Conservation (phyloP, 2,329 filamentous ascomycete species). For the Neofusicoccum sp. region DNA sequence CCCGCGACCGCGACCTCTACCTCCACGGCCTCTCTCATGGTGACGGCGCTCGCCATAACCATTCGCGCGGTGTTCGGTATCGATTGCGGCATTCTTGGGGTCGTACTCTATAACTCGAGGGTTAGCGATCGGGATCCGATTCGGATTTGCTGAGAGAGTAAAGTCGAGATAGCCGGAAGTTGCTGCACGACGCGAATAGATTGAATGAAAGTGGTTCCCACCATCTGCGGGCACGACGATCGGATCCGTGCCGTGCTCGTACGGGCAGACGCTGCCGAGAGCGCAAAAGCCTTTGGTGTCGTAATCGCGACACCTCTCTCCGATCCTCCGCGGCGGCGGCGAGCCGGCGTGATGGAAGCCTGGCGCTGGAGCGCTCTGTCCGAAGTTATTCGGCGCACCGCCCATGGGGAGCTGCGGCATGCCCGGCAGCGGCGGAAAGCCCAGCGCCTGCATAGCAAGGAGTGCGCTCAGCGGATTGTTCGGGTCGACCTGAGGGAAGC, state of each 20-base stretch:
- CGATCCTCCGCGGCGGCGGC: conserved; percentile 30
- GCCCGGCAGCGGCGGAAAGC: conserved; percentile 43
- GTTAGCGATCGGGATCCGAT: conserved; percentile 19
- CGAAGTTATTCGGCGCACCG: conserved; percentile 19
- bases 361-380: neutral
- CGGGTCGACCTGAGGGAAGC: conserved; percentile 56
- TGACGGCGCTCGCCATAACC: conserved; percentile 22
- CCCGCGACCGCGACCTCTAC: conserved; percentile 42
- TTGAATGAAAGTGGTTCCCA: conserved; percentile 16
- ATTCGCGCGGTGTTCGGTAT: conserved; percentile 27
- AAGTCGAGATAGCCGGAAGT: neutral
- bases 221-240: conserved; percentile 38
- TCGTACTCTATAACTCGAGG: conserved; percentile 53
- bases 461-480: conserved; percentile 62
- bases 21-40: conserved; percentile 35
- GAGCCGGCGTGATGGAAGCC: conserved; percentile 22
- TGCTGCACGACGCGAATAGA: neutral
- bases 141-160: conserved; percentile 26
- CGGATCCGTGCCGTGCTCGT: conserved; percentile 63
- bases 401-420: conserved; percentile 43
- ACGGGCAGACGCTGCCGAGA: conserved; percentile 64
- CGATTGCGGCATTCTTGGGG: conserved; percentile 52
- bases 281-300: conserved; percentile 71
- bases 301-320: conserved; percentile 65
- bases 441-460: conserved; percentile 59